These are phyloP conservation scores for Aspergillus tamarii DNA, from an alignment of 2,329 filamentous ascomycete species.

Conservation along the genomic window DNA sequence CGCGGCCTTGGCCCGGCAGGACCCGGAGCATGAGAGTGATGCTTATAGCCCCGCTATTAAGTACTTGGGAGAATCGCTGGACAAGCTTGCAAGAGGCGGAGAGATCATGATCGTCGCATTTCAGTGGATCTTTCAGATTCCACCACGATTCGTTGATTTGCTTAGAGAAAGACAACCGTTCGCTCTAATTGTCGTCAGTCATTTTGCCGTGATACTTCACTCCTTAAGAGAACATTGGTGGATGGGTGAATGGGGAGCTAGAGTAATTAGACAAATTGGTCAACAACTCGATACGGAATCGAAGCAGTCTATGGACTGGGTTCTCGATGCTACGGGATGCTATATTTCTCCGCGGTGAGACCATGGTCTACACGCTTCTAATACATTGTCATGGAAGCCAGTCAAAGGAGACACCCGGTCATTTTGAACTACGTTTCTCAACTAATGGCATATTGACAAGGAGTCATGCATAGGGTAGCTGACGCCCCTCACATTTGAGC, in stretches of 20 bases:
- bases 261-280: conserved; percentile 65
- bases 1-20: conserved; percentile 21
- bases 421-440: neutral
- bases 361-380: neutral
- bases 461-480: neutral
- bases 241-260: conserved; percentile 67
- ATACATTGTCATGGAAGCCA: neutral
- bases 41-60: conserved; percentile 32
- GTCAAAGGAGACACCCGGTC: neutral
- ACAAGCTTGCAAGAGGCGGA: conserved; percentile 33
- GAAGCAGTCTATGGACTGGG: conserved; percentile 36
- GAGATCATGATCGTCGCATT: conserved; percentile 42
- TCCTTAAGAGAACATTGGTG: conserved; percentile 68
- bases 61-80: conserved; percentile 30
- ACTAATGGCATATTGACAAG: neutral
- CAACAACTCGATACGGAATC: conserved; percentile 30
- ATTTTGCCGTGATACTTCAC: conserved; percentile 56
- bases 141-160: conserved; percentile 60
- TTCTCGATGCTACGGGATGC: conserved; percentile 38
- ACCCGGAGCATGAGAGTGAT: conserved; percentile 30
- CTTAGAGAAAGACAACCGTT: conserved; percentile 42
- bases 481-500: neutral
- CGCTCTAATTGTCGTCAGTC: conserved; percentile 47
- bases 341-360: conserved; percentile 24
- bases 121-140: conserved; percentile 65